Evolutionary conservation across 192 early-diverging fungal species (phyloP).

Genomic region (Linderina pennispora): DNA sequence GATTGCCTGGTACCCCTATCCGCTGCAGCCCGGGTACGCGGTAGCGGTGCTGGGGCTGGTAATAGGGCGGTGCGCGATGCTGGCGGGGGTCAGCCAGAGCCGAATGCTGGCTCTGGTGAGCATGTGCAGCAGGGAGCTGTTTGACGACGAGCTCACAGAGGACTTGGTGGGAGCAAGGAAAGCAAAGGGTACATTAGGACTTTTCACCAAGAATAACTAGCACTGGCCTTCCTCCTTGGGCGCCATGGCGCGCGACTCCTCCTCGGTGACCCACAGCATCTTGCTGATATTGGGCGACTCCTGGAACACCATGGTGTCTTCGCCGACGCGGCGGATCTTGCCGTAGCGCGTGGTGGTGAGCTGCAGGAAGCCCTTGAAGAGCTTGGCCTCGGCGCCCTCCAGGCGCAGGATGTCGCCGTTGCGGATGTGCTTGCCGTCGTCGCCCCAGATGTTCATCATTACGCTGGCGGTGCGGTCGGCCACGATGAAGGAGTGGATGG

Average conservation of each 20-base stretch:
- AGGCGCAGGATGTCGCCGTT: constrained; percentile 58
- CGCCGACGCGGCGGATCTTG: constrained; percentile 54
- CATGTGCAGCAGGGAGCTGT: background rate
- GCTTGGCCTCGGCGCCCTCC: constrained; percentile 42
- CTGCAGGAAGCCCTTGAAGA: constrained; percentile 51
- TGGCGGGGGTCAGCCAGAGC: no score
- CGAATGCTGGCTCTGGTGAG: no score
- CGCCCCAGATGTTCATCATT: constrained; percentile 53
- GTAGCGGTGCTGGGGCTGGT: constrained; percentile 30
- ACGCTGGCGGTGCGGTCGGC: constrained; percentile 58
- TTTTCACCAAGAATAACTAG: no score
- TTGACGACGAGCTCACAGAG: background rate
- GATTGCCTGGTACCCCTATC: no score
- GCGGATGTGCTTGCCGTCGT: constrained; percentile 45
- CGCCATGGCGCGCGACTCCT: constrained; percentile 19
- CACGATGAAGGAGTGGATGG: constrained; percentile 53
- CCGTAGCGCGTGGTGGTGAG: constrained; percentile 48
- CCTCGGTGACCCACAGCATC: constrained; percentile 43
- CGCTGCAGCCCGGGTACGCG: constrained; percentile 23
- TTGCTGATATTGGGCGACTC: constrained; percentile 46
- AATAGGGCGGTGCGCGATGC: constrained; percentile 25
- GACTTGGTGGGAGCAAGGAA: background rate
- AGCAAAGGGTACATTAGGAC: background rate
- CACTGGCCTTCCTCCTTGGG: background rate
- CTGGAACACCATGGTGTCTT: constrained; percentile 42